Evolutionary conservation across 2,329 filamentous ascomycete species (phyloP).

Genomic region (Fusarium oligoseptatum): DNA sequence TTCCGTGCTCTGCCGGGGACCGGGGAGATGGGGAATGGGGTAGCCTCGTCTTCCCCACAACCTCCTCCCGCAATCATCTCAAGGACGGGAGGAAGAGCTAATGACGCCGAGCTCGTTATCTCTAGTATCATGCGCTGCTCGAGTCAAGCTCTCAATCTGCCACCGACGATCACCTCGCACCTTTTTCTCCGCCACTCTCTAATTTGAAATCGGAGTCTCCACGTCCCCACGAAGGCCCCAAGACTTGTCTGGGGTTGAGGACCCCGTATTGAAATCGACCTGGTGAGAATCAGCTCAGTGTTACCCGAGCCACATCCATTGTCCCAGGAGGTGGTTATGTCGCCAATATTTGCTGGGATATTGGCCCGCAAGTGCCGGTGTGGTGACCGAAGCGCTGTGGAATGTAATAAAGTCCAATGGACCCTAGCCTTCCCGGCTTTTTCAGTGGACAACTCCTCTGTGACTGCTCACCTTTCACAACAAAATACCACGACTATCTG

Average conservation of each 20-base stretch:
- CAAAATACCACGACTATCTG: constrained; percentile 5
- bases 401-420: constrained; percentile 2
- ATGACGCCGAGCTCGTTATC: constrained; percentile 18
- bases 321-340: constrained; percentile 10
- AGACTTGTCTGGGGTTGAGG: constrained; percentile 4
- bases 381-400: constrained; percentile 20
- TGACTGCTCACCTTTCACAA: constrained; percentile 23
- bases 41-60: constrained; percentile 47
- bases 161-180: constrained; percentile 23
- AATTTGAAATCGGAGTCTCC: constrained; percentile 18
- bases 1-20: constrained; percentile 36
- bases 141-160: constrained; percentile 36
- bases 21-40: constrained; percentile 38
- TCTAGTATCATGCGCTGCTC: constrained; percentile 29
- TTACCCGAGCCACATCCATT: constrained; percentile 16
- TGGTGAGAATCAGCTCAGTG: constrained; percentile 12
- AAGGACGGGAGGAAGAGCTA: constrained; percentile 15
- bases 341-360: constrained; percentile 25
- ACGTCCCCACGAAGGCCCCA: constrained; percentile 19
- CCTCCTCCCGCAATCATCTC: constrained; percentile 28
- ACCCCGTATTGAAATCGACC: constrained; percentile 5
- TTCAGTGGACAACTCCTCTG: neutral
- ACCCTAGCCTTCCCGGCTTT: neutral
- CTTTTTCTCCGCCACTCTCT: constrained; percentile 21
- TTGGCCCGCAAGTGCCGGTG: constrained; percentile 30